Evolutionary conservation across 805 yeast genomes (phyloP), one percentile per base, ranked within the genome.

Genomic region (Ogataea henricii): DNA sequence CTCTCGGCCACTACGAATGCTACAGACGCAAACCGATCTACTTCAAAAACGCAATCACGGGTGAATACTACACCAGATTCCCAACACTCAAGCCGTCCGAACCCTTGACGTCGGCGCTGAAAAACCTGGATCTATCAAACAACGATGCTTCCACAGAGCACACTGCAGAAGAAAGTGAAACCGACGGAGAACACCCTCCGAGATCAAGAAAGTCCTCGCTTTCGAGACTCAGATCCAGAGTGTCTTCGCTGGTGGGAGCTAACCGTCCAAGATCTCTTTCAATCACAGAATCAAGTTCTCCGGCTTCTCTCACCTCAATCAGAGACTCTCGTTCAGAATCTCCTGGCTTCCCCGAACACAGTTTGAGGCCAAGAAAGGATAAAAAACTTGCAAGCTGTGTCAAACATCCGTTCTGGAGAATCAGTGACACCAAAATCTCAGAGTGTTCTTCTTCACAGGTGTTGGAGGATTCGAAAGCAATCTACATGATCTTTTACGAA

Each of bases 1-100:
- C 83, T 17, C 79, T 82, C 37, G 98, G 98, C 1, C 98, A 91
- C 62, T 91, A 90, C 63, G 96, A 91, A 59, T 88, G 96, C 58
- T 89, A 81, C 63, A 83, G 87, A 52, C 82, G 81, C 40, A 91
- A 90, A 62, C 92, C 94, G 2, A 63, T 76, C 3, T 76, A 74
- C 47, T 81, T 72, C 44, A 79, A 76, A 51, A 71, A 70, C 47
- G 57, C 63, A 16, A 3, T 22, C 2, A 53, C 60, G 3, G 64
- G 66, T 12, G 56, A 51, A 14, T 65, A 58, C 35, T 59, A 57
- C 25, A 43, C 49, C 6, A 51, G 48, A 29, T 47, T 56, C 22
- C 64, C 66, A 1, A 13, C 4, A 8, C 14, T 39, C 34, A 25
- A 25, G 5, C 20, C 16, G 14, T 18, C 42, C 4, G 42, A 39